phyloP scores from a whole-genome alignment of 2,329 filamentous ascomycete genomes.

The Pseudogymnoascus verrucosus region DNA sequence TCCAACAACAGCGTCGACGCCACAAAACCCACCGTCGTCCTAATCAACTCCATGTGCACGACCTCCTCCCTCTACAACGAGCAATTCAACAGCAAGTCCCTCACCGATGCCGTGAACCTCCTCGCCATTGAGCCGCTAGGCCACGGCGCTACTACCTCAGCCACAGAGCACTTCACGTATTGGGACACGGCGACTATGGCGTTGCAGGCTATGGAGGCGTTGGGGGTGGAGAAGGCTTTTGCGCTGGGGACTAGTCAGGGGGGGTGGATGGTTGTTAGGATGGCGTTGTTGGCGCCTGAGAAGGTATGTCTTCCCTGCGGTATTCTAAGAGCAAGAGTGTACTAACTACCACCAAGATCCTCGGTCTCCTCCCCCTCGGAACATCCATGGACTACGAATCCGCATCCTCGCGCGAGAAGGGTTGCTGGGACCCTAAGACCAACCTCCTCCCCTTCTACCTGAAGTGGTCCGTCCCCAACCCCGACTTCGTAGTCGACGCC shows the following conservation, averaged over 20 bases:
- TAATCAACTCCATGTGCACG: slow-evolving; percentile 46
- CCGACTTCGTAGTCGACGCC: slow-evolving; percentile 40
- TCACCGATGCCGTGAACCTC: slow-evolving; percentile 39
- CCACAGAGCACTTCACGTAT: slow-evolving; percentile 42
- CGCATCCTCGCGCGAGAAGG: slow-evolving; percentile 35
- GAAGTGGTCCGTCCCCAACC: slow-evolving; percentile 35
- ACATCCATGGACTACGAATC: slow-evolving; percentile 49
- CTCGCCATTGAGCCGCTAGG: slow-evolving; percentile 46
- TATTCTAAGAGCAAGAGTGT: no score
- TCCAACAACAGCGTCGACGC: slow-evolving; percentile 36
- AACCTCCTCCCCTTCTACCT: slow-evolving; percentile 36
- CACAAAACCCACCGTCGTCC: slow-evolving; percentile 42
- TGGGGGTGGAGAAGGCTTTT: slow-evolving; percentile 41
- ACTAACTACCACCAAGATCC: slow-evolving; percentile 29
- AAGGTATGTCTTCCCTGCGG: slow-evolving; percentile 28
- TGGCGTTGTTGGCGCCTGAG: slow-evolving; percentile 43
- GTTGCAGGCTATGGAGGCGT: slow-evolving; percentile 46
- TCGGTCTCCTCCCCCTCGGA: slow-evolving; percentile 40
- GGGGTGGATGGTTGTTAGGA: slow-evolving; percentile 42
- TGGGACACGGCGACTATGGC: slow-evolving; percentile 48
- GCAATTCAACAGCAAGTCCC: slow-evolving; percentile 35
- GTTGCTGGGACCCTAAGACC: slow-evolving; percentile 42
- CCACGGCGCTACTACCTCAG: slow-evolving; percentile 38
- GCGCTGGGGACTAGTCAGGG: slow-evolving; percentile 45
- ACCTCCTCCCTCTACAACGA: slow-evolving; percentile 38